Base-by-base conservation (phyloP, 208 protist species). In the Trypanosoma conorhini region DNA sequence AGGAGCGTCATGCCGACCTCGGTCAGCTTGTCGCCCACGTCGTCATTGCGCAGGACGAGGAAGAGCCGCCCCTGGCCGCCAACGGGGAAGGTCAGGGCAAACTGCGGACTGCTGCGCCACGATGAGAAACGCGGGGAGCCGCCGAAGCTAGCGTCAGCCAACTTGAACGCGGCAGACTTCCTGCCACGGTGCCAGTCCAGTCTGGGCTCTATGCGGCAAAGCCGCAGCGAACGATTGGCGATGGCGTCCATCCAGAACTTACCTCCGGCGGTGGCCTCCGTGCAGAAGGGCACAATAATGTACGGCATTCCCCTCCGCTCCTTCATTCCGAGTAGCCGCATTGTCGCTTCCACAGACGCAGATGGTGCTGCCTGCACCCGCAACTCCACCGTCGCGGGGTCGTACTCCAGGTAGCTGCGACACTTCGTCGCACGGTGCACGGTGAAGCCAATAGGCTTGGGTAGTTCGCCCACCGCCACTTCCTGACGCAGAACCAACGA, bases 41-140 rank as follows among this genome's bases (percentile, higher is more conserved):
- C 70, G 31, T 81, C 26, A 59, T 93, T 92, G 30, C 54, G 61
- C 1, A 85, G 66, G 2, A 74, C 70, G 48, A 96, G 72, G 73
- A 88, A 86, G 13, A 97, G 63, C 42, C 80, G 74, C 7, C 88
- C 92, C 35, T 91, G 79, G n/a, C 82, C 80, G 62, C 82, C 78
- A 40, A 91, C 74, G 13, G 90, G 87, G 46, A 97, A 93, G 2
- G 67, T 67, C 13, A 97, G 59, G 2, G 79, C 65, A 62, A 89
- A 87, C 62, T 97, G 92, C 62, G 90, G 87, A 76, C 89, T 97
- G 76, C 81, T 89, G 54, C 92, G 82, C 92, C 92, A 97, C 52
- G 90, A 93, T 8, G 87, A 84, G 62, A 86, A 94, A 57, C 63
- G 70, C 21, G 80, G 81, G 28, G 67, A 81, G 56, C 92, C 92